Conservation (phyloP, 2,329 filamentous ascomycete species). For the Fusarium bulbicola region DNA sequence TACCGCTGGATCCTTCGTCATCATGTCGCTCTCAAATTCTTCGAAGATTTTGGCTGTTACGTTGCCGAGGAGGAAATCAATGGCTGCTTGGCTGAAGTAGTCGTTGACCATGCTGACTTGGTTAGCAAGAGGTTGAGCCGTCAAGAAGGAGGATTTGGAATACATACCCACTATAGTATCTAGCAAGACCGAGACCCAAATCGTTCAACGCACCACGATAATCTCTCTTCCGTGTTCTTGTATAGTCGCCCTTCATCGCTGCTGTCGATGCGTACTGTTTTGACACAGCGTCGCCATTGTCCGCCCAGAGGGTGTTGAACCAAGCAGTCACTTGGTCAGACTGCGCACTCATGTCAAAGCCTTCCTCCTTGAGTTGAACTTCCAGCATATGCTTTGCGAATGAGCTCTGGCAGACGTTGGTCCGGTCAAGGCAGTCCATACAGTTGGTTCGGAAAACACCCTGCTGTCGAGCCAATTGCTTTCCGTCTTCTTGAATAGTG, state of each 20-base stretch:
- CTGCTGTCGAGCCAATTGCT: constrained; percentile 62
- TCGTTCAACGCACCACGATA: constrained; percentile 93
- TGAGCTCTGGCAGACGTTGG: constrained; percentile 94
- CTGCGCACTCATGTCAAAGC: constrained; percentile 78
- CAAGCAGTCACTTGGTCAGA: constrained; percentile 82
- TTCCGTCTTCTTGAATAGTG: constrained; percentile 65
- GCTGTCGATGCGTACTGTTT: constrained; percentile 96
- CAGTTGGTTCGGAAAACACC: constrained; percentile 94
- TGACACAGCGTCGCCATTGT: constrained; percentile 95
- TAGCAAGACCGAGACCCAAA: constrained; percentile 84
- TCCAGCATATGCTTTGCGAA: constrained; percentile 87
- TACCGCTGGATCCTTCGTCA: constrained; percentile 89
- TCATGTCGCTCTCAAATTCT: constrained; percentile 94
- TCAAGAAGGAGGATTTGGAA: background rate
- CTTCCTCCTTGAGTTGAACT: constrained; percentile 77
- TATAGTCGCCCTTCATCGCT: constrained; percentile 96
- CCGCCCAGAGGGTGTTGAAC: constrained; percentile 98
- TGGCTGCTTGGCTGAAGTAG: constrained; percentile 94
- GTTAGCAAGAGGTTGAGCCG: constrained; percentile 11
- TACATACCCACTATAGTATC: constrained; percentile 72
- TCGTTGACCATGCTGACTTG: constrained; percentile 89
- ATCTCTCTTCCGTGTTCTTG: constrained; percentile 87
- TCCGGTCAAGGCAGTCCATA: constrained; percentile 97
- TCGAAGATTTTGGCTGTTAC: constrained; percentile 87
- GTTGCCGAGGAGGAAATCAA: constrained; percentile 93